Evolutionary conservation across 73 alveolate species (phyloP).

Genomic region (Paramecium octaurelia): DNA sequence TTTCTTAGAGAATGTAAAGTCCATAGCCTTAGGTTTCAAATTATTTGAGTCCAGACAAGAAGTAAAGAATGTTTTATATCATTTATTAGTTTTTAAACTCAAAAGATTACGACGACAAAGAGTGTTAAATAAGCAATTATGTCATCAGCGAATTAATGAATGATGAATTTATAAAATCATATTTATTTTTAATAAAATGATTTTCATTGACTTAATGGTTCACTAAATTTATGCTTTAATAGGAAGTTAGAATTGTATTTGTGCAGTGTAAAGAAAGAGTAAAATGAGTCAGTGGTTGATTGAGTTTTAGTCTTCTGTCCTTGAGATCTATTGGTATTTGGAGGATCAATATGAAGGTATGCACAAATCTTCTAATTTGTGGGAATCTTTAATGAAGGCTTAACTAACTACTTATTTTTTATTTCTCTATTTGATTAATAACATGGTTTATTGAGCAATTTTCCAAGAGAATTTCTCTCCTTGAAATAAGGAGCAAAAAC

Average conservation of each 20-base stretch:
- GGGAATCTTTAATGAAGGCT: not conserved
- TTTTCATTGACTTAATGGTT: not conserved
- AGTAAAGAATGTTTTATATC: not conserved
- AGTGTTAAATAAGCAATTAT: slow-evolving; percentile 38
- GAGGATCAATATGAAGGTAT: not conserved
- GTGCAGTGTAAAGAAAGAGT: not conserved
- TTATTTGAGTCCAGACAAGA: slow-evolving; percentile 28
- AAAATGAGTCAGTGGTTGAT: not conserved
- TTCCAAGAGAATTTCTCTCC: slow-evolving; percentile 8
- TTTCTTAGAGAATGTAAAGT: not conserved
- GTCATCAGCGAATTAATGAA: not conserved
- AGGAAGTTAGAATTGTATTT: not conserved
- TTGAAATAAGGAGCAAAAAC: not conserved
- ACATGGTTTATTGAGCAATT: not conserved
- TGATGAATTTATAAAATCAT: not conserved
- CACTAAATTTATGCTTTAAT: not conserved
- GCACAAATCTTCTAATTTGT: not conserved
- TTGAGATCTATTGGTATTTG: not conserved
- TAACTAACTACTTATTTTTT: not conserved
- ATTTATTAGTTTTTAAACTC: not conserved
- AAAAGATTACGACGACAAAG: not conserved
- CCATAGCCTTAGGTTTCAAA: not conserved
- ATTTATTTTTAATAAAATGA: not conserved
- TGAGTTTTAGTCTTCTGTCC: not conserved
- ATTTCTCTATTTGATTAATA: not conserved